Conservation (phyloP, 768 basidiomycete species). For the Pulveroboletus ravenelii region DNA sequence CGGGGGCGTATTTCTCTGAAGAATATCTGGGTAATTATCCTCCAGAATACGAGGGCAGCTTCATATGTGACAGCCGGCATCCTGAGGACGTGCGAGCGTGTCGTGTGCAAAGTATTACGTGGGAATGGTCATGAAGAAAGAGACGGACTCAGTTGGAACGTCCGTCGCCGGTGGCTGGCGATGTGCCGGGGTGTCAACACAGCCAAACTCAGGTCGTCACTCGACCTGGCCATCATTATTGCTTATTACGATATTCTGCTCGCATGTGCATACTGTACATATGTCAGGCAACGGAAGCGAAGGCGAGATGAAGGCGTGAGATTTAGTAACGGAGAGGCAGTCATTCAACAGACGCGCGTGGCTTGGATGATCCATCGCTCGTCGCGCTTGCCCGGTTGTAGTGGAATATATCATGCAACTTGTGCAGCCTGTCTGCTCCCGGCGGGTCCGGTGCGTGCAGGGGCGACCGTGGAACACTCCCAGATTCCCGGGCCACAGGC, state of each 20-base stretch:
- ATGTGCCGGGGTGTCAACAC: conserved; percentile 19
- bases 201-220: conserved; percentile 18
- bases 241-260: conserved; percentile 20
- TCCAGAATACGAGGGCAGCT: conserved; percentile 78
- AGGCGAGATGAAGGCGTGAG: conserved; percentile 15
- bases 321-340: conserved; percentile 7
- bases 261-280: conserved; percentile 28
- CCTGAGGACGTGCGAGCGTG: conserved; percentile 1
- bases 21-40: conserved; percentile 84
- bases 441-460: conserved; percentile 31
- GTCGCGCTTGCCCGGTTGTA: conserved; percentile 64
- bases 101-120: conserved; percentile 6
- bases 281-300: conserved; percentile 20
- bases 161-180: background rate
- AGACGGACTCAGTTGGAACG: background rate
- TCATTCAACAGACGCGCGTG: conserved; percentile 19
- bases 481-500: conserved; percentile 28
- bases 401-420: conserved; percentile 78
- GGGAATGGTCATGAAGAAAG: conserved; percentile 9
- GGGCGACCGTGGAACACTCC: conserved; percentile 34
- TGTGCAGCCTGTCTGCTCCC: conserved; percentile 63
- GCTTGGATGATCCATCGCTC: conserved; percentile 39
- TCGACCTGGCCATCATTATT: conserved; percentile 15
- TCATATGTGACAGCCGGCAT: conserved; percentile 50
- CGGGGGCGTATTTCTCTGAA: conserved; percentile 93